Base-by-base conservation (phyloP, 768 basidiomycete species). In the Leccinum longicurvipes region DNA sequence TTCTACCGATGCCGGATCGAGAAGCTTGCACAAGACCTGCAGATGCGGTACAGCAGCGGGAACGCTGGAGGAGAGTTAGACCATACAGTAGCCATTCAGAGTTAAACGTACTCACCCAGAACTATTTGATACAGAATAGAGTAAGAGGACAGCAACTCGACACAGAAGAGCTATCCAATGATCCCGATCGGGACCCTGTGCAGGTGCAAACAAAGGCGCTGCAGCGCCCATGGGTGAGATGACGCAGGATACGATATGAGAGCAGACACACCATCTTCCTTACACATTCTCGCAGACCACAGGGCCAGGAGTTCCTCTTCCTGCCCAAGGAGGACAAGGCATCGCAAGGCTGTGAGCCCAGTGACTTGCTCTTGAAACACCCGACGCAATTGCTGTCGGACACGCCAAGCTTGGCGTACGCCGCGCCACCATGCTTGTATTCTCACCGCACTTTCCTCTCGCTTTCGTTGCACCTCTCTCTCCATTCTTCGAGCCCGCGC, bases 351-450 rank as follows among this genome's bases (percentile, higher is more conserved):
- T 8, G 75, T 79, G 47, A 90, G 60, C 9, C 79, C 75, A 4
- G 72, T 73, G 3, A 83, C 69, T 65, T 88, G 82, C 3, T 70
- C 61, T 57, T 80, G 77, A 60, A 90, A 88, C 9, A 68, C 55
- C 27, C 50, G 62, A 51, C 78, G 72, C 67, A 92, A 63, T n/a
- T 79, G 68, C 34, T 57, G 63, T 61, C 79, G 76, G 12, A 78
- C 76, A 9, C 53, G 63, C 47, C 71, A 71, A 4, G 72, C 74
- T 51, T 81, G 79, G 29, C 63, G 61, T 6, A 73, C 61, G 5
- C 84, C 85, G 6, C 86, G 73, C 83, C 86, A 91, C 82, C 81
- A 87, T 17, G 82, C 79, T 64, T 92, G 91, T 24, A 93, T 76
- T 50, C 71, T 75, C 5, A 77, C 64, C 0, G 88, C 87, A 46